Conservation (phyloP, 208 protist genomes). For the Leishmania arabica region DNA sequence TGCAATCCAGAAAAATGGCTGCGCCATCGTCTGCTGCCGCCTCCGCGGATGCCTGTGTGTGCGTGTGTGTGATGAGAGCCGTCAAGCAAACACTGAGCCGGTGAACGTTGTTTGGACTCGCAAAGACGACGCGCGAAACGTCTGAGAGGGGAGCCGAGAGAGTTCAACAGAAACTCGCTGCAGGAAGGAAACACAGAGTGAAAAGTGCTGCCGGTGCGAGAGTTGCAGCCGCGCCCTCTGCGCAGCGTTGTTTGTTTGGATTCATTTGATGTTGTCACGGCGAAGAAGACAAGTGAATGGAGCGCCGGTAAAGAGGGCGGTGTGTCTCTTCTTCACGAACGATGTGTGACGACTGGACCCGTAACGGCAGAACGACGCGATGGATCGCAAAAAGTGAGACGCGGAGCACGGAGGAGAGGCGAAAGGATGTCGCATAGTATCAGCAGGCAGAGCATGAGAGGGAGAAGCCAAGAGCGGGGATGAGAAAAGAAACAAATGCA, state of each 20-base stretch:
- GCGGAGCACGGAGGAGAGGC: not conserved
- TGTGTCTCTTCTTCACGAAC: not conserved
- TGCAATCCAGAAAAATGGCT: constrained; percentile 79
- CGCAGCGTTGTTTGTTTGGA: not conserved
- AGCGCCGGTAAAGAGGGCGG: not conserved
- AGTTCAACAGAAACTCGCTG: not conserved
- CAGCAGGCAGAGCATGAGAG: not conserved
- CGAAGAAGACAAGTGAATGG: not conserved
- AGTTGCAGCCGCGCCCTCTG: not conserved
- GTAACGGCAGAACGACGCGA: not conserved
- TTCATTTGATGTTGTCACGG: not conserved
- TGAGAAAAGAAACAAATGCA: not conserved
- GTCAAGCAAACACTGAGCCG: not conserved
- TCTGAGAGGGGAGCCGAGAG: not conserved
- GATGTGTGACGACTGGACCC: not conserved
- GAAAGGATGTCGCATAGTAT: not conserved
- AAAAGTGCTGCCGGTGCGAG: not conserved
- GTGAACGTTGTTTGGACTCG: too few relatives aligned
- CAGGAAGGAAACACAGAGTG: not conserved
- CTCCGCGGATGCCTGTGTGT: not conserved
- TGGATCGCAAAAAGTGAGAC: not conserved
- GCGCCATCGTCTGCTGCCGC: constrained; percentile 12
- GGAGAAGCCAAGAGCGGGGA: not conserved
- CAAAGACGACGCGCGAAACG: not conserved
- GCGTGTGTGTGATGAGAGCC: not conserved